Evolutionary conservation across 257 asterid species (phyloP).

Genomic region (Knoxia roxburghii): DNA sequence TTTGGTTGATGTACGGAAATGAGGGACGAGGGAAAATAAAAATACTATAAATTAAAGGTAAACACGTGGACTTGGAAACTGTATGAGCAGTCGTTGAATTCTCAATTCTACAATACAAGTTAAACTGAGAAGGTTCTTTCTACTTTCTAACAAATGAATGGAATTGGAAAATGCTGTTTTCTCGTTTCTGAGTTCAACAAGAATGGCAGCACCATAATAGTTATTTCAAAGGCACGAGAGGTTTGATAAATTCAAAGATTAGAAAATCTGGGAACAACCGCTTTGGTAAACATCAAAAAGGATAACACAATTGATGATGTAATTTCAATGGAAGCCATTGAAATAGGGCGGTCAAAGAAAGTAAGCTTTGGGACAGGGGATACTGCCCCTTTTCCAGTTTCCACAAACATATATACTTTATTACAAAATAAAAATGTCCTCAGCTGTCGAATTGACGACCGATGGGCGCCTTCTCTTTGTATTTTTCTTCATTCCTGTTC

Average conservation of each 20-base stretch:
- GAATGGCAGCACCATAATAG: too few relatives aligned
- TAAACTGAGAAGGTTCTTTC: conserved; percentile 26
- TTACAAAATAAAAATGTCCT: too few relatives aligned
- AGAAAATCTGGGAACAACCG: conserved; percentile 9
- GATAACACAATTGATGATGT: too few relatives aligned
- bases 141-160: conserved; percentile 21
- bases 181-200: too few relatives aligned
- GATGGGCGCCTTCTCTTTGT: too few relatives aligned
- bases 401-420: background rate
- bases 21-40: background rate
- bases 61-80: conserved; percentile 29
- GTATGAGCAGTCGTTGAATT: conserved; percentile 22
- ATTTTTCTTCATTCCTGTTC: too few relatives aligned
- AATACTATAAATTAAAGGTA: conserved; percentile 27
- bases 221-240: conserved; percentile 36
- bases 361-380: conserved; percentile 30
- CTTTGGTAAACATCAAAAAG: too few relatives aligned
- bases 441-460: too few relatives aligned
- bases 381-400: conserved; percentile 34
- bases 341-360: conserved; percentile 49
- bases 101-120: conserved; percentile 8
- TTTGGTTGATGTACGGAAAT: background rate
- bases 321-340: too few relatives aligned
- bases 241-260: conserved; percentile 49
- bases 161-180: conserved; percentile 26